A percentile compares a stretch with the other conserved stretches of the same genome.
Evolutionary conservation across 1,284 basidiomycete genomes (phyloP).

Genomic region (Trichosporon asahii): DNA sequence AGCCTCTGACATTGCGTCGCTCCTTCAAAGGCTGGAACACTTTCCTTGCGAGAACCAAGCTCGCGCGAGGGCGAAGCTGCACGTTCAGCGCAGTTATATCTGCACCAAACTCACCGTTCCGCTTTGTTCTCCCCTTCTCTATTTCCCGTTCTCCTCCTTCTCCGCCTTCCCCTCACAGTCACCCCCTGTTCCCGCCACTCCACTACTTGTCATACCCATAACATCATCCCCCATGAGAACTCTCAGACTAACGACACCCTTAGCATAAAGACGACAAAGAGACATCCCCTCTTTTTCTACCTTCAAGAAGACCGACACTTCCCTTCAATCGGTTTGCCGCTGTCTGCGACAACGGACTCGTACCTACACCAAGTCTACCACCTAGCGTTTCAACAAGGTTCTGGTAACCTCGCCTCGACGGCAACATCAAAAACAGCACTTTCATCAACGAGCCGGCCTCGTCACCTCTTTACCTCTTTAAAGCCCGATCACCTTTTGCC

Average conservation of each 20-base stretch:
- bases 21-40: background rate
- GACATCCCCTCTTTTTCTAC: background rate
- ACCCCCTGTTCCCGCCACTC: background rate
- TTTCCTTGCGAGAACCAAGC: background rate
- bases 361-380: background rate
- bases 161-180: slow-evolving; percentile 8
- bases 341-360: slow-evolving; percentile 6
- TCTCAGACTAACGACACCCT: background rate
- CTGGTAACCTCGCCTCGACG: slow-evolving; percentile 26
- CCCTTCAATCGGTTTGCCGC: slow-evolving; percentile 19
- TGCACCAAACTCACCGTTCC: background rate
- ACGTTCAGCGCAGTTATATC: background rate
- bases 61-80: background rate
- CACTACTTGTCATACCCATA: background rate
- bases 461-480: background rate
- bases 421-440: slow-evolving; percentile 7
- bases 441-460: slow-evolving; percentile 18
- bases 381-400: slow-evolving; percentile 17
- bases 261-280: slow-evolving; percentile 6
- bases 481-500: background rate
- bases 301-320: slow-evolving; percentile 3
- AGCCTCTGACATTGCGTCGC: background rate
- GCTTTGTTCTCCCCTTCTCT: slow-evolving; percentile 6
- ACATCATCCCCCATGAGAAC: background rate
- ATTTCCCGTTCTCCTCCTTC: background rate